phyloP scores from a whole-genome alignment of 83 land plant genomes.

The Diphasiastrum complanatum region DNA sequence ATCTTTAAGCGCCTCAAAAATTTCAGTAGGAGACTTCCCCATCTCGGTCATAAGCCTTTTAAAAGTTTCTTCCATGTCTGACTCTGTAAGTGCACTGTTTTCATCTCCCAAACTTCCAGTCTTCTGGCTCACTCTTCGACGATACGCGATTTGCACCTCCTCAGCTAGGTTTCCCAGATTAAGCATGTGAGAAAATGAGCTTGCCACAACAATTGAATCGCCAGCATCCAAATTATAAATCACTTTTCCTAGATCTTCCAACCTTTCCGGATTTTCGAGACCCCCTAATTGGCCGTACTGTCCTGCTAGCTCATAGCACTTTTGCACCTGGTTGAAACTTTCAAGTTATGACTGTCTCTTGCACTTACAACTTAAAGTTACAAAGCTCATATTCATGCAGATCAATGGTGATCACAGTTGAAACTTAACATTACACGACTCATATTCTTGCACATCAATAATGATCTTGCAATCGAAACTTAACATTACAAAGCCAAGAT shows the following conservation, averaged over 20 bases:
- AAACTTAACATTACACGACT: no score
- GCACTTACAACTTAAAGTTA: no score
- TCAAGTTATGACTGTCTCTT: no score
- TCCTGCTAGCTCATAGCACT: constrained; percentile 82
- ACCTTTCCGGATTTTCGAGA: constrained; percentile 48
- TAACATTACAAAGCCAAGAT: no score
- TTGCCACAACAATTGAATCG: constrained; percentile 76
- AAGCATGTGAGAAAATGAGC: constrained; percentile 87
- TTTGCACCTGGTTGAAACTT: constrained; percentile 58
- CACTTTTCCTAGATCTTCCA: constrained; percentile 61
- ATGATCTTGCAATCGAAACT: no score
- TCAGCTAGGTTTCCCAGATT: constrained; percentile 85
- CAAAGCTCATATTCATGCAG: no score
- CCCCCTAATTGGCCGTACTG: constrained; percentile 57
- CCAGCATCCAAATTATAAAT: constrained; percentile 78
- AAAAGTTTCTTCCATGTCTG: constrained; percentile 84
- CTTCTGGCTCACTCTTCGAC: constrained; percentile 58
- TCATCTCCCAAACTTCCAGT: constrained; percentile 77
- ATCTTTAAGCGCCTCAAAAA: constrained; percentile 83
- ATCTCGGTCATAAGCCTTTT: constrained; percentile 56
- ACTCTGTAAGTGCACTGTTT: constrained; percentile 71
- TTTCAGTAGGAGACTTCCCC: constrained; percentile 64
- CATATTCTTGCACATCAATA: no score
- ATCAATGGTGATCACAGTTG: no score
- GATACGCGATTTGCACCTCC: constrained; percentile 84